Evolutionary conservation across 129 eudicot genomes (phyloP), one percentile per base, ranked within the genome.

Genomic region (Daucus carota): DNA sequence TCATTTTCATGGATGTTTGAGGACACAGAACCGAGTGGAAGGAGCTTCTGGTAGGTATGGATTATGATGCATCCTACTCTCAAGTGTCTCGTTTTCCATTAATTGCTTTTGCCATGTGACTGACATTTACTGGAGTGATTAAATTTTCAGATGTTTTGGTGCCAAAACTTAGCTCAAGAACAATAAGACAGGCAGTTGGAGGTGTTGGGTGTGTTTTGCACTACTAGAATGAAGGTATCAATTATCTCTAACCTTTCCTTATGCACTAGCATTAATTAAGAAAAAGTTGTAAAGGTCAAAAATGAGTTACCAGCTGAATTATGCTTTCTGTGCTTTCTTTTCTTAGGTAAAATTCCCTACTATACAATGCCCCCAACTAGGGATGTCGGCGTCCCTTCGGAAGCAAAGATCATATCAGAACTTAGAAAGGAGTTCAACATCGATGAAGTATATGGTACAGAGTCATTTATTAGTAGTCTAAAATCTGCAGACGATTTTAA

Each of bases 1-100:
- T 86, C 97, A 18, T 94, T 94, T 82, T 96, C 98, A 46, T 94
- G 93, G 90, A 94, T 94, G 97, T 91, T 91, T 85, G 90, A 90
- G 33, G 97, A 91, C 50, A 88, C 98, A 42, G 85, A 84, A 32
- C 98, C 98, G 33, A 94, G 88, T 43, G 89, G 45, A 86, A 89
- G 52, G 89, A 94, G 79, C 98, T 94, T 84, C 74, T 91, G 69
- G 65, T 87, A 80, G 98, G 98, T 92, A 42, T 1, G 36, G 1
- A 65, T 68, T n/a, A 63, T 43, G 43, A 8, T 73, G 22, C 72
- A 29, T 4, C 15, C 38, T 6, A 17, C 68, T 77, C 8, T 18
- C 26, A 20, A 47, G 60, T 42, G 16, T 70, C 70, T 62, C 8
- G 65, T 7, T 48, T 41, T 62, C 17, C 17, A 20, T 42, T 32